Evolutionary conservation across 2,329 filamentous ascomycete genomes (phyloP).

Genomic region (Hirsutella thompsonii): DNA sequence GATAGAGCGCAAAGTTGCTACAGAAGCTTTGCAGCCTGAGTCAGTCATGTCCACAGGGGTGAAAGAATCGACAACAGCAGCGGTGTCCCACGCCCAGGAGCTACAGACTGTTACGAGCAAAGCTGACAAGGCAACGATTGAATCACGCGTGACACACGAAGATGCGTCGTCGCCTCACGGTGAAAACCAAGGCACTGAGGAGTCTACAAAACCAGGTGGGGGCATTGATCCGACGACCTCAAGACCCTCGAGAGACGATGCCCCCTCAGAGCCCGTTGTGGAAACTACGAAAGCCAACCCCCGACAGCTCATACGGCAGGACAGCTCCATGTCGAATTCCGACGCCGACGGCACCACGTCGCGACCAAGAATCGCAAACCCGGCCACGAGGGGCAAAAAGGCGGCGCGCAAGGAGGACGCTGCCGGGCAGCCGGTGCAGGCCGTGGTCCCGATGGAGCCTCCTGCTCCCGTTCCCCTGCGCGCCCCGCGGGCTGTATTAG

Average conservation of each 20-base stretch:
- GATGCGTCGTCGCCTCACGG: too few species aligned
- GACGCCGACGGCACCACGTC: neutral
- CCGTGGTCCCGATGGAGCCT: slow-evolving; percentile 23
- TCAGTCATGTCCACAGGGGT: too few species aligned
- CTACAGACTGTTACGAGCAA: too few species aligned
- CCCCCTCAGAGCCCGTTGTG: neutral
- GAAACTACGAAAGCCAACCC: neutral
- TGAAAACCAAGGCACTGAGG: too few species aligned
- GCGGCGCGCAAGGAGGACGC: slow-evolving; percentile 38
- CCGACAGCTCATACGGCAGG: neutral
- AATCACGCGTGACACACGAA: too few species aligned
- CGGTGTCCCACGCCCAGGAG: too few species aligned
- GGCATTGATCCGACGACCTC: neutral
- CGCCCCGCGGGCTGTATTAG: slow-evolving; percentile 1
- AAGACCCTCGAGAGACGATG: neutral
- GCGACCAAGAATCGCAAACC: slow-evolving; percentile 24
- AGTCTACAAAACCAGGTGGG: too few species aligned
- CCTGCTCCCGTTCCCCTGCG: slow-evolving; percentile 3
- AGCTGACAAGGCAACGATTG: too few species aligned
- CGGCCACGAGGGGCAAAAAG: slow-evolving; percentile 39
- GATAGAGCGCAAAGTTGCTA: too few species aligned
- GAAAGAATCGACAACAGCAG: too few species aligned
- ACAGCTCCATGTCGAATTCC: neutral
- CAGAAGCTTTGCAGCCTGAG: too few species aligned
- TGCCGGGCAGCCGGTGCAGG: slow-evolving; percentile 32